A percentile compares a stretch with the other conserved stretches of the same genome.
phyloP scores from a whole-genome alignment of 352 stramenopile species.

The Pythium phragmiticola region DNA sequence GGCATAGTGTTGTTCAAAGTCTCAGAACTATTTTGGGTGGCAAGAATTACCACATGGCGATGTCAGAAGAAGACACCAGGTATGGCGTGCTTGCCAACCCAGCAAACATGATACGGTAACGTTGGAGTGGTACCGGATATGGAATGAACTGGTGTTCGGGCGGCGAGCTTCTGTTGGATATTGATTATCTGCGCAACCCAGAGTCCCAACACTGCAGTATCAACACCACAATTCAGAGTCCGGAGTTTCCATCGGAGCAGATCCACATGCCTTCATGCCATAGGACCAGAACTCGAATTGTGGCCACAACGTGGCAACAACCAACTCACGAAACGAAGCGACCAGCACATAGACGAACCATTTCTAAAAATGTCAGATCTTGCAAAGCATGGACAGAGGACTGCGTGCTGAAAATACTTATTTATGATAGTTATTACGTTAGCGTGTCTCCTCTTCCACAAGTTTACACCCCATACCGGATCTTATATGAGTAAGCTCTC shows the following conservation, averaged over 20 bases:
- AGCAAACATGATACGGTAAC: not conserved
- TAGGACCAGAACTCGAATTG: not conserved
- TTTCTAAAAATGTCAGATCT: not conserved
- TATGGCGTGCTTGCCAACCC: not conserved
- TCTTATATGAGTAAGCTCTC: no score
- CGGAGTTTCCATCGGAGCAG: not conserved
- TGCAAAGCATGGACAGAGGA: no score
- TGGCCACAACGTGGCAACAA: not conserved
- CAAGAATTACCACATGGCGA: no score
- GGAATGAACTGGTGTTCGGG: not conserved
- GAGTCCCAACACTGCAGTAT: not conserved
- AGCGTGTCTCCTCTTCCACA: no score
- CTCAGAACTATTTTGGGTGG: no score
- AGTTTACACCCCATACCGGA: no score
- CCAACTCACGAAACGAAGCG: not conserved
- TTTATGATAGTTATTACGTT: no score
- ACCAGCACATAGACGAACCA: slow-evolving; percentile 1
- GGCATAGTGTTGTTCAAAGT: no score
- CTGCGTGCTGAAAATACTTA: no score
- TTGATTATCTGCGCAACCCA: not conserved
- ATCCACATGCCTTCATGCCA: not conserved
- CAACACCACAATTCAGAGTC: not conserved
- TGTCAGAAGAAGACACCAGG: not conserved
- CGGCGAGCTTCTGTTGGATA: not conserved
- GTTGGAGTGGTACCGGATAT: not conserved